phyloP scores from a whole-genome alignment of 2,329 filamentous ascomycete species.

The Pseudocercospora vitis region DNA sequence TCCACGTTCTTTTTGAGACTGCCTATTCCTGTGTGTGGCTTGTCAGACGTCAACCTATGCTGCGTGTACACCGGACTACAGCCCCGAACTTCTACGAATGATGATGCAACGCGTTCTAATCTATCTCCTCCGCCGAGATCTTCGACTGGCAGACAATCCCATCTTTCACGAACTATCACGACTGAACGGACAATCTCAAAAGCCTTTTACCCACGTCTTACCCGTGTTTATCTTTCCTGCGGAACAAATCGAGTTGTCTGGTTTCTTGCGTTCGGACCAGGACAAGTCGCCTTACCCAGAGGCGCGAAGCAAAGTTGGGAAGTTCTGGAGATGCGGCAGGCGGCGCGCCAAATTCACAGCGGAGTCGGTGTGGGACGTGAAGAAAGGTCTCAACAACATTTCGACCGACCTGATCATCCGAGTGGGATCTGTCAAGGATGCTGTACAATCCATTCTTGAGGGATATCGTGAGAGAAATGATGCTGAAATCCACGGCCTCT shows the following conservation, averaged over 20 bases:
- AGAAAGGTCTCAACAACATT: slow-evolving; percentile 58
- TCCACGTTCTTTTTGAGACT: not conserved
- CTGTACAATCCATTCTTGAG: slow-evolving; percentile 59
- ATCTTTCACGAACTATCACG: slow-evolving; percentile 60
- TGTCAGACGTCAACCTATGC: too few species aligned
- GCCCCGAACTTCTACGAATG: not conserved
- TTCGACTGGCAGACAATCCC: slow-evolving; percentile 73
- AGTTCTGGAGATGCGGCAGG: slow-evolving; percentile 72
- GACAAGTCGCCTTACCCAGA: slow-evolving; percentile 65
- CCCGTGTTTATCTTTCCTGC: slow-evolving; percentile 70
- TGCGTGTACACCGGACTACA: not conserved
- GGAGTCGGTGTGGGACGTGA: slow-evolving; percentile 72
- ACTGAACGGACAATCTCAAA: slow-evolving; percentile 49
- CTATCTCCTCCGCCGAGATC: slow-evolving; percentile 70
- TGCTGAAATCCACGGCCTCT: slow-evolving; percentile 61
- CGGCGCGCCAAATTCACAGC: slow-evolving; percentile 71
- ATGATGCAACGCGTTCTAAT: slow-evolving; percentile 55
- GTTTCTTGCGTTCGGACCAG: slow-evolving; percentile 60
- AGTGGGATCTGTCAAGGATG: slow-evolving; percentile 61
- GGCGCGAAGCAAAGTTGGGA: slow-evolving; percentile 63
- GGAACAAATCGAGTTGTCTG: slow-evolving; percentile 71
- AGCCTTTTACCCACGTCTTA: slow-evolving; percentile 63
- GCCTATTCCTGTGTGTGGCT: not conserved
- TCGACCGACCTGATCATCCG: slow-evolving; percentile 64
- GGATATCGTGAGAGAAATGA: slow-evolving; percentile 40